phyloP scores from a whole-genome alignment of 2,329 filamentous ascomycete genomes.

The Graphilbum sp. region DNA sequence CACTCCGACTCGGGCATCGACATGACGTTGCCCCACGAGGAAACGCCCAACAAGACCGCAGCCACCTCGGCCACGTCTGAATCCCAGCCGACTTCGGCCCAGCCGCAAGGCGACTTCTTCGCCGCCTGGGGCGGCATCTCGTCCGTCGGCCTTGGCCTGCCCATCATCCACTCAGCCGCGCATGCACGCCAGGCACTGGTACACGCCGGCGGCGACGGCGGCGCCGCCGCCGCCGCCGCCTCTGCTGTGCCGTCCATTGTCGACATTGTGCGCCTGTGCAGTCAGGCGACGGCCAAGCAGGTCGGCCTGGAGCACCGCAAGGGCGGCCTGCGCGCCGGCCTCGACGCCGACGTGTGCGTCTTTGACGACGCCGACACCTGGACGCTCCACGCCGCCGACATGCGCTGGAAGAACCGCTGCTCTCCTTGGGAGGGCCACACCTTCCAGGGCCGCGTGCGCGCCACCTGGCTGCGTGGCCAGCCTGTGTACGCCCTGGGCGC shows the following conservation, averaged over 20 bases:
- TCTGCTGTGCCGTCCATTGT: slow-evolving; percentile 35
- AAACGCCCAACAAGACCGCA: slow-evolving; percentile 8
- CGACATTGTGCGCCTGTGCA: slow-evolving; percentile 76
- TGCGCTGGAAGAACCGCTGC: slow-evolving; percentile 91
- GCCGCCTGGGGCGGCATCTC: slow-evolving; percentile 93
- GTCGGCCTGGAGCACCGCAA: slow-evolving; percentile 71
- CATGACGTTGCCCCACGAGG: slow-evolving; percentile 21
- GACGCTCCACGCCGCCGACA: slow-evolving; percentile 55
- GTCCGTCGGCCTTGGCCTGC: slow-evolving; percentile 79
- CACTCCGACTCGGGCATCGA: slow-evolving; percentile 39
- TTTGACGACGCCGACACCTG: slow-evolving; percentile 78
- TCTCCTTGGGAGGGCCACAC: slow-evolving; percentile 74
- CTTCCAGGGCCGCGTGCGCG: slow-evolving; percentile 60
- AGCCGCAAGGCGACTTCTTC: slow-evolving; percentile 64
- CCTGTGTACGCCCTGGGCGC: slow-evolving; percentile 58
- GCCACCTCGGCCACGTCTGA: not conserved
- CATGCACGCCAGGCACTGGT: slow-evolving; percentile 25
- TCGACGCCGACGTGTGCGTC: slow-evolving; percentile 81
- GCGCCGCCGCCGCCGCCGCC: slow-evolving; percentile 2
- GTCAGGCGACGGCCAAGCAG: slow-evolving; percentile 71
- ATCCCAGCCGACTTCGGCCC: slow-evolving; percentile 2
- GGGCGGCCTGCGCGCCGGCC: slow-evolving; percentile 63
- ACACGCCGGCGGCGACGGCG: slow-evolving; percentile 11
- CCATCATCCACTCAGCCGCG: slow-evolving; percentile 73
- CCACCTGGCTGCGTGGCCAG: slow-evolving; percentile 71